A percentile compares a stretch with the other conserved stretches of the same genome.
Evolutionary conservation across 805 yeast genomes (phyloP).

Genomic region (Myxozyma sirexii): DNA sequence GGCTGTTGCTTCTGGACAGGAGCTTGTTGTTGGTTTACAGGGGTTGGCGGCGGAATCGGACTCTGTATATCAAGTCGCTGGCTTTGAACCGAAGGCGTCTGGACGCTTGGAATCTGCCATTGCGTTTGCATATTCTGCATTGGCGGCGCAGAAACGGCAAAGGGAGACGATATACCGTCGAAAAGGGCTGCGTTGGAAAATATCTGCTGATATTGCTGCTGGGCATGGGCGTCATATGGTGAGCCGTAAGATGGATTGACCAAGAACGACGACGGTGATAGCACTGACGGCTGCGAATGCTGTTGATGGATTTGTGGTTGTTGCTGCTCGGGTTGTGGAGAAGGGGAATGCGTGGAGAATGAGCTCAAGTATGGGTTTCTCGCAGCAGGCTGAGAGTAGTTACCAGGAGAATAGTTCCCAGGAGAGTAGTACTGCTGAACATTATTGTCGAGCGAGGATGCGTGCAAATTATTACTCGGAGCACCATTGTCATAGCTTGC

Average conservation of each 20-base stretch:
- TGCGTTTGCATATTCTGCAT: not conserved
- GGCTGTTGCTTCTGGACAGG: not conserved
- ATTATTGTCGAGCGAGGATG: not conserved
- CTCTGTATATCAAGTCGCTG: not conserved
- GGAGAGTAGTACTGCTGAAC: constrained; percentile 5
- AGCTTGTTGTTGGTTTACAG: not conserved
- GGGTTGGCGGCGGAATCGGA: not conserved
- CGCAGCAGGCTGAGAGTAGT: not conserved
- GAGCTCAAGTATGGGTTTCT: constrained; percentile 1
- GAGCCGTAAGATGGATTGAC: not conserved
- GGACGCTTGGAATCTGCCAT: constrained; percentile 1
- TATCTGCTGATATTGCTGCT: constrained; percentile 14
- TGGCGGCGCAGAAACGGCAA: not conserved
- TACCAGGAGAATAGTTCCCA: not conserved
- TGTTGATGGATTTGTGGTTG: constrained; percentile 1
- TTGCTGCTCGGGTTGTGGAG: constrained; percentile 6
- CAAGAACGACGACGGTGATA: not conserved
- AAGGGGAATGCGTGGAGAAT: not conserved
- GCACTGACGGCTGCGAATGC: not conserved
- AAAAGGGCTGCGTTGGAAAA: constrained; percentile 10
- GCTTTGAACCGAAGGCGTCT: not conserved
- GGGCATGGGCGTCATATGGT: constrained; percentile 7
- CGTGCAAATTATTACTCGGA: not conserved
- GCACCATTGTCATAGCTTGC: not conserved
- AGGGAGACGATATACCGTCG: not conserved